Evolutionary conservation across 208 protist species (phyloP).

Genomic region (Acanthamoeba rhysodes): DNA sequence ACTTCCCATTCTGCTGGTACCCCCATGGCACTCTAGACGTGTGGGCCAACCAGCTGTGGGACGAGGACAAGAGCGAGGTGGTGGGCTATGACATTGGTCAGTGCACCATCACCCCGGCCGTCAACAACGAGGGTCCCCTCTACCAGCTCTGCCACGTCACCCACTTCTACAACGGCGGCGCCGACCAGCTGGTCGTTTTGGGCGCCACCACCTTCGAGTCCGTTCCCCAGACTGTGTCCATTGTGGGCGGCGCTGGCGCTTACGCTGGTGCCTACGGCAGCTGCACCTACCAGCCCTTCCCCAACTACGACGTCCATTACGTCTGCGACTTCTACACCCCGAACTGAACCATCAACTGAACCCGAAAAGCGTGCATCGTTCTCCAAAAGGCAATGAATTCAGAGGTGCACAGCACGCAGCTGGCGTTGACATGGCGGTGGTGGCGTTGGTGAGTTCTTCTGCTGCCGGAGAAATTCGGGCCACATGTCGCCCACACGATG

Average conservation of each 20-base stretch:
- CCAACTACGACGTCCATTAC: constrained; percentile 20
- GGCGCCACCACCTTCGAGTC: constrained; percentile 26
- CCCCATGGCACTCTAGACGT: too few species aligned
- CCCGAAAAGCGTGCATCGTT: too few species aligned
- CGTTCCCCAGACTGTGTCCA: background rate
- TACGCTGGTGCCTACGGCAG: constrained; percentile 6
- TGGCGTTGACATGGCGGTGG: too few species aligned
- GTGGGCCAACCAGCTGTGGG: constrained; percentile 42
- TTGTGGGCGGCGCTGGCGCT: background rate
- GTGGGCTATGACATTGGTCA: background rate
- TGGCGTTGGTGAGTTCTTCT: too few species aligned
- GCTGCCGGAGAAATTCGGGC: too few species aligned
- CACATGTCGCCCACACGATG: too few species aligned
- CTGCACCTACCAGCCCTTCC: constrained; percentile 40
- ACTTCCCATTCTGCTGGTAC: too few species aligned
- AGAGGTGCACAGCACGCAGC: too few species aligned
- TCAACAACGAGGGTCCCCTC: constrained; percentile 5
- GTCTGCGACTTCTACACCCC: constrained; percentile 43
- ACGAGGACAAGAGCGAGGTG: background rate
- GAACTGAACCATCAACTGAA: background rate
- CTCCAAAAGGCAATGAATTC: too few species aligned
- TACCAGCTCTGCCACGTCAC: background rate
- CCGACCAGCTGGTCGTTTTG: background rate
- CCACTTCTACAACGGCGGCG: constrained; percentile 3
- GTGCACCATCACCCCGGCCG: background rate